Evolutionary conservation across 1,284 basidiomycete genomes (phyloP).

Genomic region (Spongispora temasekensis): DNA sequence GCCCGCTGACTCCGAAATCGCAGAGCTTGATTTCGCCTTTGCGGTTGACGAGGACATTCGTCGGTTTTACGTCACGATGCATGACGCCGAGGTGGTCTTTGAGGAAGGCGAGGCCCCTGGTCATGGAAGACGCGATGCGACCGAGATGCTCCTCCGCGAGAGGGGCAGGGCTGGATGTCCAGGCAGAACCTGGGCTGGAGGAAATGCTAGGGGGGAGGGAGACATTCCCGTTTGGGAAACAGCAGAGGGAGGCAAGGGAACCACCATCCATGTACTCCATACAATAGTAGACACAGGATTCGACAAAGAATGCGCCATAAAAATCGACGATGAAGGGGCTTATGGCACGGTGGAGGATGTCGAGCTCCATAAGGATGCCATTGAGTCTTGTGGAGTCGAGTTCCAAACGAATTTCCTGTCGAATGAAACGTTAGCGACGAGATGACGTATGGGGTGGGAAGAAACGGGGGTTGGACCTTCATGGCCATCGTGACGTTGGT

Average conservation of each 20-base stretch:
- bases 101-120: conserved; percentile 91
- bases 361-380: conserved; percentile 98
- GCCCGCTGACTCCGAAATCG: conserved; percentile 98
- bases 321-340: conserved; percentile 96
- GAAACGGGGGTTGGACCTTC: conserved; percentile 65
- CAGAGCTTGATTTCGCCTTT: conserved; percentile 94
- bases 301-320: conserved; percentile 98
- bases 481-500: conserved; percentile 98
- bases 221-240: conserved; percentile 38
- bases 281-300: conserved; percentile 98
- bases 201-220: conserved; percentile 37
- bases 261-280: conserved; percentile 99
- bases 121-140: conserved; percentile 81
- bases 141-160: conserved; percentile 53
- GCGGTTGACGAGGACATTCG: conserved; percentile 91
- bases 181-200: conserved; percentile 33
- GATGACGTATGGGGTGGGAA: conserved; percentile 10
- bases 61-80: conserved; percentile 97
- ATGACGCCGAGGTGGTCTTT: conserved; percentile 98
- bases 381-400: conserved; percentile 93
- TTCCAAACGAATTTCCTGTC: conserved; percentile 96
- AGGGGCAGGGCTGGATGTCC: conserved; percentile 38
- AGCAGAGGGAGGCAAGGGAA: conserved; percentile 82
- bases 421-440: conserved; percentile 1
- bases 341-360: conserved; percentile 92